Conservation (phyloP, 2,329 filamentous ascomycete genomes). For the Paecilomyces dactylethromorphus region DNA sequence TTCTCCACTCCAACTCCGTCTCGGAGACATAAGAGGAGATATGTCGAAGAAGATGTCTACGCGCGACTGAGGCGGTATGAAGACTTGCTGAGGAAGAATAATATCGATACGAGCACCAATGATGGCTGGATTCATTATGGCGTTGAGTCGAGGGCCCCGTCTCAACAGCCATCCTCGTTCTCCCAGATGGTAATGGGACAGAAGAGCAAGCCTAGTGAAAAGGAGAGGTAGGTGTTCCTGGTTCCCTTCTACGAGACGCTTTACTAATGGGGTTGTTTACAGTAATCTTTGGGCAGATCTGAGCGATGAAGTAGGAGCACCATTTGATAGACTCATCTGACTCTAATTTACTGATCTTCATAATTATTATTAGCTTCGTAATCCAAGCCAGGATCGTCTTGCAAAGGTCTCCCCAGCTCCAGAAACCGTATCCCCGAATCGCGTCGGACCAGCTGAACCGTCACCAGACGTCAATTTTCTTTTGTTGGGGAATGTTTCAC, state of each 20-base stretch:
- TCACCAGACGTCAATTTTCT: neutral
- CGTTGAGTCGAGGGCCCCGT: neutral
- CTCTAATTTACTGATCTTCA: neutral
- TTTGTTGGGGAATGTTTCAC: neutral
- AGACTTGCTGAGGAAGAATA: constrained; percentile 11
- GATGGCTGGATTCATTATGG: constrained; percentile 7
- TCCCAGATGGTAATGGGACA: neutral
- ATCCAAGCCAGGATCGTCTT: constrained; percentile 1
- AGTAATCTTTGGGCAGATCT: constrained; percentile 2
- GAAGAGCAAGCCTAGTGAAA: neutral
- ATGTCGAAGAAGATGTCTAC: neutral
- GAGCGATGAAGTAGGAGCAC: constrained; percentile 1
- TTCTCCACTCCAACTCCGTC: constrained; percentile 30
- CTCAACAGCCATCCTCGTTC: too few species aligned
- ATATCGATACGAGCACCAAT: constrained; percentile 17
- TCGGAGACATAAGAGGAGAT: neutral
- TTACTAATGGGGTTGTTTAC: neutral
- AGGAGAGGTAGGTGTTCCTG: neutral
- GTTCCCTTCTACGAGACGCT: neutral
- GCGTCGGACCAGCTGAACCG: neutral
- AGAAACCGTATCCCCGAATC: neutral
- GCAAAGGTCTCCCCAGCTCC: neutral
- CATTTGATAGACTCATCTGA: neutral
- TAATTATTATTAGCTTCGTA: neutral
- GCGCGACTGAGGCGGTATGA: constrained; percentile 3